Percentiles rank a stretch among this genome's conserved stretches.
Conservation (phyloP, 2,329 filamentous ascomycete genomes). For the Xylaria sp. region DNA sequence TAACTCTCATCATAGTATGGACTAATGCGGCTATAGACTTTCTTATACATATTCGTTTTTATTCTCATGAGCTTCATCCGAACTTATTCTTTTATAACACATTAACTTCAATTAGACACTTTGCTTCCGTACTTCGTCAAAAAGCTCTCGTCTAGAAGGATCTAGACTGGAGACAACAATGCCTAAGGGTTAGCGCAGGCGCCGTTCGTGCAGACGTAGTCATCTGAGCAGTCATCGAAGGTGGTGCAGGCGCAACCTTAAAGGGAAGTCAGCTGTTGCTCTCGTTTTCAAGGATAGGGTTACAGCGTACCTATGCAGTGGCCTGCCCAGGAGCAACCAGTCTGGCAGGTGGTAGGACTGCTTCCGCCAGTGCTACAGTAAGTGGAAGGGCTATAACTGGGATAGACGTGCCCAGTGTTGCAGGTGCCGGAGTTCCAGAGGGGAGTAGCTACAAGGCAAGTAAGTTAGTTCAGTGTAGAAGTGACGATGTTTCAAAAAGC, state of each 20-base stretch:
- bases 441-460: constrained; percentile 38
- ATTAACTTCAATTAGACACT: background rate
- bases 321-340: constrained; percentile 39
- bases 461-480: constrained; percentile 17
- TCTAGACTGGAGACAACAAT: background rate
- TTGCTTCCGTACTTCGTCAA: background rate
- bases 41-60: background rate
- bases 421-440: constrained; percentile 41
- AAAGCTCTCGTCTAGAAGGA: background rate
- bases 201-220: constrained; percentile 38
- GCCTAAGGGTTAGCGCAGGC: constrained; percentile 27
- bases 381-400: constrained; percentile 34
- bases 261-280: constrained; percentile 3
- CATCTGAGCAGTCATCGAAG: constrained; percentile 39
- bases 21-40: background rate
- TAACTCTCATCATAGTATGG: background rate
- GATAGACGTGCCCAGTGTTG: constrained; percentile 42
- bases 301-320: constrained; percentile 37
- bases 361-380: constrained; percentile 37
- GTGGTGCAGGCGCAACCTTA: constrained; percentile 39
- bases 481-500: background rate
- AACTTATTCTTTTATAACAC: background rate
- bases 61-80: background rate
- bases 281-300: background rate
- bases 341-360: constrained; percentile 31